Base-by-base conservation (phyloP, 257 asterid species). In the Scutellaria minor region DNA sequence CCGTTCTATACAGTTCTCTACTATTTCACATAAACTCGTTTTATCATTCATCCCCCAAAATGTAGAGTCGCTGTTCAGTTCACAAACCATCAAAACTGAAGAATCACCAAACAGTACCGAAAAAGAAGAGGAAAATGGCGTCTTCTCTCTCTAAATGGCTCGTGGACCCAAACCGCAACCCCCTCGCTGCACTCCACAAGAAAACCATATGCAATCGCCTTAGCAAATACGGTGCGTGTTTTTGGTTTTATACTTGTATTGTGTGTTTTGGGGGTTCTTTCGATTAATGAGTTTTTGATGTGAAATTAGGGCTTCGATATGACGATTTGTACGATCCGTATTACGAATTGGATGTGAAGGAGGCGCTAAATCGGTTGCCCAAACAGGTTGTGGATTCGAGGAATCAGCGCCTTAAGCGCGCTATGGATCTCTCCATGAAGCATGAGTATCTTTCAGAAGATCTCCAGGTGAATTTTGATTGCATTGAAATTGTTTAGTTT, bases 371-470 rank as follows among this genome's bases (percentile, higher is more conserved):
- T 79, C 93, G 98, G 79, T 90, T 93, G 46, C 97, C 97, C 4
- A 88, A 70, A 51, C 91, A 85, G 83, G 68, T 93, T 39, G 95
- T 93, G 77, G 96, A 89, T 75, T 96, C 98, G 60, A 83, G 98
- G 79, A 85, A 87, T 72, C 97, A 81, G 81, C 92, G 97, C 66
- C 92, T 93, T 35, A 74, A 78, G 83, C 97, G 96, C 60, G 96
- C 98, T 73, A 73, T 93, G 85, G 97, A 93, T 78, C 96, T 93
- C 56, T 93, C 98, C 50, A 56, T 93, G 97, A 93, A 93, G 84
- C 98, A 93, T 47, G 80, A 82, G 56, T 83, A 89, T 75, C 94
- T 93, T 58, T 84, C 94, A 0, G 81, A 83, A 18, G 83, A 91
- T 42, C 85, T 91, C 47, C 97, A 89, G 97, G 96, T 90, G 72